Conservation (phyloP, 2,329 filamentous ascomycete species). For the Apiospora marii region DNA sequence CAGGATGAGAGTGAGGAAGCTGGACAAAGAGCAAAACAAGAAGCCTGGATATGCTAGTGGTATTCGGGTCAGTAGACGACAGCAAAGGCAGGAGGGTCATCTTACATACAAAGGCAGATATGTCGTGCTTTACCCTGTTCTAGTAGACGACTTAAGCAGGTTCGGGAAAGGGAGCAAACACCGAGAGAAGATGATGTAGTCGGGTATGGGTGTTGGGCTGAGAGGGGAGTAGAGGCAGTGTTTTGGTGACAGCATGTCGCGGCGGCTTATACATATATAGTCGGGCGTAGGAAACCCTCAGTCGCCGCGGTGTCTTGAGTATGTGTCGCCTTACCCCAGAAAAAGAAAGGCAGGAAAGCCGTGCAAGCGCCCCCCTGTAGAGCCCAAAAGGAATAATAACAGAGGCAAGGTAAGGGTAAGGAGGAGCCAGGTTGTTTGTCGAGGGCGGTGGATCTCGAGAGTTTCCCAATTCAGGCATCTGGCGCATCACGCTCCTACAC, state of each 20-base stretch:
- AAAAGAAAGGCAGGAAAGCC: constrained; percentile 18
- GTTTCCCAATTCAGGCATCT: constrained; percentile 18
- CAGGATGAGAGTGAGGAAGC: neutral
- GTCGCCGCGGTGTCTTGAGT: constrained; percentile 9
- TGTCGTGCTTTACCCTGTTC: neutral
- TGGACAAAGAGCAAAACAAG: neutral
- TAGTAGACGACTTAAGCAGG: neutral
- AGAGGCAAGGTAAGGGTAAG: neutral
- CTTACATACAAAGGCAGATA: neutral
- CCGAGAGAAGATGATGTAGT: neutral
- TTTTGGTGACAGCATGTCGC: constrained; percentile 19
- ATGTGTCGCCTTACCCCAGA: constrained; percentile 19
- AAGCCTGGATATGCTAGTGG: neutral
- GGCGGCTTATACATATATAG: constrained; percentile 17
- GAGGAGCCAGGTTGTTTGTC: constrained; percentile 19
- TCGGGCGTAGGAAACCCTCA: constrained; percentile 1
- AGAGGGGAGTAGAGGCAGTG: constrained; percentile 9
- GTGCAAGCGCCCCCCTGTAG: neutral
- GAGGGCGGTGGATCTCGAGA: constrained; percentile 12
- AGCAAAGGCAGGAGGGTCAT: neutral
- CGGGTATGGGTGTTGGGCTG: constrained; percentile 4
- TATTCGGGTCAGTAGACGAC: constrained; percentile 3
- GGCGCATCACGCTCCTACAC: constrained; percentile 19
- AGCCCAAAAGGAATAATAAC: constrained; percentile 1
- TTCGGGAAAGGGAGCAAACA: neutral